Conservation (phyloP, 345 rosid genomes). For the Salix brachista region DNA sequence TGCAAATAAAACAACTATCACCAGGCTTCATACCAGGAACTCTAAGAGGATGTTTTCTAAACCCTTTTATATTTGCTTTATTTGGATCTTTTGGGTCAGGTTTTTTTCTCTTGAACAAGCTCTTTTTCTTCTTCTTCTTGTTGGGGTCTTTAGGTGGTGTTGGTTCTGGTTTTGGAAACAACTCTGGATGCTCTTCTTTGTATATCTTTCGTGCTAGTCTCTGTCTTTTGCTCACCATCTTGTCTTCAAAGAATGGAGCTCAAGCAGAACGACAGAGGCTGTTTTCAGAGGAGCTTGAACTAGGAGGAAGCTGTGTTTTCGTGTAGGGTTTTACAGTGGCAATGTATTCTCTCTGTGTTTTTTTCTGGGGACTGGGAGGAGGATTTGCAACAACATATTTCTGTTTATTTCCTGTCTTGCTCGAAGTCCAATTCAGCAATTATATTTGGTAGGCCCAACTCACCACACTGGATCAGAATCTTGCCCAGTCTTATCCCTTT, state of each 20-base stretch:
- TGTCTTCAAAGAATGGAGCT: neutral
- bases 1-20: conserved; percentile 81
- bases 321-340: neutral
- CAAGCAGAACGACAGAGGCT: neutral
- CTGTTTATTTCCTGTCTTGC: too few relatives aligned
- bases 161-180: conserved; percentile 64
- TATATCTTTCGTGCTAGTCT: conserved; percentile 65
- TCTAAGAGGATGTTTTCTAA: conserved; percentile 70
- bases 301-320: neutral
- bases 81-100: conserved; percentile 30
- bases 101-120: conserved; percentile 58
- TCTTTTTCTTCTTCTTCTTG: conserved; percentile 59
- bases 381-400: neutral
- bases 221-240: conserved; percentile 77
- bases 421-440: neutral
- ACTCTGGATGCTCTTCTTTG: conserved; percentile 59
- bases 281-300: neutral
- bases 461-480: neutral
- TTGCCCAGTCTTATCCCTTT: neutral
- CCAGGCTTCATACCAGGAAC: conserved; percentile 96
- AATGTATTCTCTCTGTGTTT: neutral
- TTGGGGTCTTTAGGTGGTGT: conserved; percentile 59
- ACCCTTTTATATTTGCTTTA: conserved; percentile 32
- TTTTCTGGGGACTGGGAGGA: neutral
- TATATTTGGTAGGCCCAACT: neutral